These are phyloP conservation scores for Trametes cubensis DNA, from an alignment of 768 basidiomycete species.

Conservation along the genomic window DNA sequence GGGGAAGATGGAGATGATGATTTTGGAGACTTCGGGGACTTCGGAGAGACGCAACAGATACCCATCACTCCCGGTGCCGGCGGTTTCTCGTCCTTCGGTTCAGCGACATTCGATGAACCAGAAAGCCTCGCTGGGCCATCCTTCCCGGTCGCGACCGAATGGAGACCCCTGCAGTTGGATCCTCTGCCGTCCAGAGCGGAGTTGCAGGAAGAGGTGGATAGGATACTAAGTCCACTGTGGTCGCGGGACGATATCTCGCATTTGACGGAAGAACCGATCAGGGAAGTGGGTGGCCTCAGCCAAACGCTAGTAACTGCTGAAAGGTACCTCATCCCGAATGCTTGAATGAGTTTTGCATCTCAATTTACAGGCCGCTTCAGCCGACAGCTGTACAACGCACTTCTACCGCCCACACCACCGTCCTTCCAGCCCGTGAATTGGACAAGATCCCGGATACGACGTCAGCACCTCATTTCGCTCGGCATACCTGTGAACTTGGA, in stretches of 20 bases:
- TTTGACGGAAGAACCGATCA: conserved; percentile 70
- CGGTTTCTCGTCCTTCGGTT: conserved; percentile 14
- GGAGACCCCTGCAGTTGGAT: conserved; percentile 67
- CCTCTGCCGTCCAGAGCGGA: conserved; percentile 62
- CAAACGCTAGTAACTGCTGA: conserved; percentile 77
- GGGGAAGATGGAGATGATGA: conserved; percentile 63
- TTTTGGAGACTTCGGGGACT: conserved; percentile 88
- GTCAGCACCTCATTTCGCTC: conserved; percentile 88
- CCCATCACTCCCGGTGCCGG: conserved; percentile 15
- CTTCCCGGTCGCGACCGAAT: conserved; percentile 41
- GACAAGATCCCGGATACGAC: conserved; percentile 88
- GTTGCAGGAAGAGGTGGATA: conserved; percentile 64
- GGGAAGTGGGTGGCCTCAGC: conserved; percentile 77
- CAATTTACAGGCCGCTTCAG: conserved; percentile 46
- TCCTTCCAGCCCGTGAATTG: conserved; percentile 87
- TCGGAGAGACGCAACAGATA: conserved; percentile 56
- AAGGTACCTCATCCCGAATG: conserved; percentile 53
- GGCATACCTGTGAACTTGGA: conserved; percentile 96
- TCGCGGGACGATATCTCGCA: conserved; percentile 49
- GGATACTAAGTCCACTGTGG: conserved; percentile 71
- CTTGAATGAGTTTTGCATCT: conserved; percentile 21
- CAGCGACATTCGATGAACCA: conserved; percentile 32
- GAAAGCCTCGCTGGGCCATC: conserved; percentile 27
- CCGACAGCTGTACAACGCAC: conserved; percentile 74
- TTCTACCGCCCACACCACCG: conserved; percentile 69